These are phyloP conservation scores for Limnomonas spitsbergensis DNA, from an alignment of 139 green algal genomes.

Conservation along the genomic window DNA sequence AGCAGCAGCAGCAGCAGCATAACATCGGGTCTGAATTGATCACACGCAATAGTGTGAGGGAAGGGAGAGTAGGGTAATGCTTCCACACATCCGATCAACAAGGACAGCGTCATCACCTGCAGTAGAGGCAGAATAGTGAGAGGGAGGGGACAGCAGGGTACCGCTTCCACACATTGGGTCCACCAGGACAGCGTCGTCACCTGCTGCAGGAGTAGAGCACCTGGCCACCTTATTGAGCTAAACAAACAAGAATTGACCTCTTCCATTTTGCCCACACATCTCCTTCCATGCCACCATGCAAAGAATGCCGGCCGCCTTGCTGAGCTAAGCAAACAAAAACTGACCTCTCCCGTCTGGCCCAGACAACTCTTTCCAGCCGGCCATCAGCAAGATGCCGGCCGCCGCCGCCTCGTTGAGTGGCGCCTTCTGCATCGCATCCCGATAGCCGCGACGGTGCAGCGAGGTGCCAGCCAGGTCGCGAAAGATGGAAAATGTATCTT, in stretches of 20 bases:
- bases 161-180: too few species aligned
- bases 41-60: too few species aligned
- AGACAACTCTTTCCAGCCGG: slow-evolving; percentile 48
- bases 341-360: not conserved
- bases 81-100: slow-evolving; percentile 89
- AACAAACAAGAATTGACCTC: too few species aligned
- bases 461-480: slow-evolving; percentile 78
- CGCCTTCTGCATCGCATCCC: slow-evolving; percentile 77
- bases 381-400: slow-evolving; percentile 70
- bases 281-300: too few species aligned
- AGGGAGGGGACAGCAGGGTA: too few species aligned
- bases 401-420: slow-evolving; percentile 87
- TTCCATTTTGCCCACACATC: too few species aligned
- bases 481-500: slow-evolving; percentile 68
- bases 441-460: slow-evolving; percentile 86
- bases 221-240: too few species aligned
- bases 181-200: not conserved
- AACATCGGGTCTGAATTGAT: not conserved
- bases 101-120: not conserved
- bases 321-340: not conserved
- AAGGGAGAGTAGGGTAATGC: slow-evolving; percentile 83
- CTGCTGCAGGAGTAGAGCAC: not conserved
- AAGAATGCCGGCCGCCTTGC: too few species aligned
- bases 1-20: not conserved
- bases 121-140: too few species aligned